Percentiles rank a stretch among this genome's conserved stretches.
phyloP scores from a whole-genome alignment of 495 filamentous ascomycete genomes.

The Penicillium bialowiezense region DNA sequence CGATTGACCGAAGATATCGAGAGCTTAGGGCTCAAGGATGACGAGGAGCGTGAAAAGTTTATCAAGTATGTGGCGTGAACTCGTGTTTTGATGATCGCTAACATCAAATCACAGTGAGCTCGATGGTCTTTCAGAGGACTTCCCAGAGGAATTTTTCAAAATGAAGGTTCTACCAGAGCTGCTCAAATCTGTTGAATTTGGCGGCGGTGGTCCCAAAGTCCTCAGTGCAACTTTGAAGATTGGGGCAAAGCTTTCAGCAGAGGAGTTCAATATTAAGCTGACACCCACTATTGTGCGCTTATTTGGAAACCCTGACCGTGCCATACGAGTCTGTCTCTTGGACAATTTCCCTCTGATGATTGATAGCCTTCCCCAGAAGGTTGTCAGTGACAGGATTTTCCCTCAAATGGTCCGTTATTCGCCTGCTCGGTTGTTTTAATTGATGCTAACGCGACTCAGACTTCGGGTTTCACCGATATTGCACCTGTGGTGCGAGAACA shows the following conservation, averaged over 20 bases:
- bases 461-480: constrained; percentile 88
- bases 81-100: background rate
- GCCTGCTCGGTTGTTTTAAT: constrained; percentile 3
- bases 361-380: constrained; percentile 81
- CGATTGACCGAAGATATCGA: constrained; percentile 89
- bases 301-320: constrained; percentile 88
- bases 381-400: constrained; percentile 95
- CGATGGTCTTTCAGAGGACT: constrained; percentile 83
- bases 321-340: constrained; percentile 85
- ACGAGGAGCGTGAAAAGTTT: constrained; percentile 80
- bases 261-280: constrained; percentile 82
- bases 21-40: constrained; percentile 81
- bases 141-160: constrained; percentile 96
- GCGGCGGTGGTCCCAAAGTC: constrained; percentile 90
- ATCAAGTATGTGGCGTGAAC: constrained; percentile 57
- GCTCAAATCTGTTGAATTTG: constrained; percentile 96
- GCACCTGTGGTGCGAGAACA: constrained; percentile 92
- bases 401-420: constrained; percentile 69
- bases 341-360: constrained; percentile 91
- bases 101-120: constrained; percentile 58
- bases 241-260: constrained; percentile 75
- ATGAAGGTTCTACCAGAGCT: constrained; percentile 94
- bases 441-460: constrained; percentile 38
- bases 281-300: constrained; percentile 84
- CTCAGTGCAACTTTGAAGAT: constrained; percentile 88